These are phyloP conservation scores for Acer campestre DNA, from an alignment of 345 rosid genomes.

Conservation along the genomic window DNA sequence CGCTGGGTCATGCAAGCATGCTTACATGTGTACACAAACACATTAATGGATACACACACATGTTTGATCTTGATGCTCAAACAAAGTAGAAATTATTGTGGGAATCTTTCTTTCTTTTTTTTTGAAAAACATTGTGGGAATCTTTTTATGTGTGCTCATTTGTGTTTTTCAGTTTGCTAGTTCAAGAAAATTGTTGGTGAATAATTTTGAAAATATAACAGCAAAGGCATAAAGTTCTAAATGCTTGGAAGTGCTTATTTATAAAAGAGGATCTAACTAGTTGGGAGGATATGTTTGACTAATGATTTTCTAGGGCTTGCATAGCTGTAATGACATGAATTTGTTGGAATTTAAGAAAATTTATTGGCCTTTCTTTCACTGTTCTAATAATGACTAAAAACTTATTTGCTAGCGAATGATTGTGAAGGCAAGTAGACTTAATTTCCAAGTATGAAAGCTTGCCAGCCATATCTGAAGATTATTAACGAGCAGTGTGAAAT, in stretches of 20 bases:
- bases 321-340: neutral
- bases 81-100: neutral
- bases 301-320: neutral
- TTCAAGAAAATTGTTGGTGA: neutral
- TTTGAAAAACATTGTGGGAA: neutral
- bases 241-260: constrained; percentile 6
- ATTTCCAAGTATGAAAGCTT: neutral
- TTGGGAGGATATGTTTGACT: neutral
- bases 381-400: neutral
- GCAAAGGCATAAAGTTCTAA: neutral
- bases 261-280: neutral
- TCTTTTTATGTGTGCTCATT: neutral
- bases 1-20: neutral
- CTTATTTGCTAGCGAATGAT: neutral
- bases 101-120: neutral
- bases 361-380: neutral
- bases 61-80: neutral
- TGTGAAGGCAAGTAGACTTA: neutral
- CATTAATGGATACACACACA: neutral
- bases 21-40: neutral
- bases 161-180: neutral
- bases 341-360: neutral
- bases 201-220: neutral
- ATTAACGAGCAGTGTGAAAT: neutral
- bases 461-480: neutral